Base-by-base conservation (phyloP, 2,329 filamentous ascomycete genomes). In the Penicillium sp. region DNA sequence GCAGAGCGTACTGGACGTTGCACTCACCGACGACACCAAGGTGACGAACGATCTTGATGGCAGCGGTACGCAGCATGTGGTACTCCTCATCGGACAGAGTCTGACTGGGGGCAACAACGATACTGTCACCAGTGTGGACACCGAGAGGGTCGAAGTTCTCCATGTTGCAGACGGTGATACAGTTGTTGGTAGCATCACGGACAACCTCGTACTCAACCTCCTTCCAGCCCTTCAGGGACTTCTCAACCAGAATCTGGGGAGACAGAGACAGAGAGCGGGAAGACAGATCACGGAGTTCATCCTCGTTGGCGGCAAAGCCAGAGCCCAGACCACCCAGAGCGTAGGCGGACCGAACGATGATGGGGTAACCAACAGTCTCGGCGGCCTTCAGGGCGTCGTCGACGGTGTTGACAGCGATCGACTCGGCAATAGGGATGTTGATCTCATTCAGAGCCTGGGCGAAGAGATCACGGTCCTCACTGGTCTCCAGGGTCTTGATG, bases 181-280 rank as follows among this genome's bases (percentile, higher is more conserved):
- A 98, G 85, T 99, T 99, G 84, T 98, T 96, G 75, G 90, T 88
- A 53, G 91, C 93, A 76, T 99, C 95, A 68, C 95, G 90, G 61
- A 98, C 95, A 56, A 98, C 95, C 78, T 98, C 95, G 72, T 98
- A 99, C 77, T 99, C 95, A 50, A 97, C 89, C 78, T 99, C 95
- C 80, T 99, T 99, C 95, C 95, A 99, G 76, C 95, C 95, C 83
- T 97, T 98, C 67, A 99, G 86, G 52, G 92, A 96, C 80, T 98
- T 98, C 82, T 99, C 95, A 57, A 99, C 93, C 73, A 99, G 79
- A 70, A 99, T 97, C 77, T 99, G 95, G 49, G 95, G 93, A 2
- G 93, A 93, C 35, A 98, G 85, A 45, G 93, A 96, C 57, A 99
- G 84, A 47, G 93, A 98, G 63, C 91, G 88, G 61, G 95, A 93